Evolutionary conservation across 78 protist genomes (phyloP).

Genomic region (Chrysochromulina parva): DNA sequence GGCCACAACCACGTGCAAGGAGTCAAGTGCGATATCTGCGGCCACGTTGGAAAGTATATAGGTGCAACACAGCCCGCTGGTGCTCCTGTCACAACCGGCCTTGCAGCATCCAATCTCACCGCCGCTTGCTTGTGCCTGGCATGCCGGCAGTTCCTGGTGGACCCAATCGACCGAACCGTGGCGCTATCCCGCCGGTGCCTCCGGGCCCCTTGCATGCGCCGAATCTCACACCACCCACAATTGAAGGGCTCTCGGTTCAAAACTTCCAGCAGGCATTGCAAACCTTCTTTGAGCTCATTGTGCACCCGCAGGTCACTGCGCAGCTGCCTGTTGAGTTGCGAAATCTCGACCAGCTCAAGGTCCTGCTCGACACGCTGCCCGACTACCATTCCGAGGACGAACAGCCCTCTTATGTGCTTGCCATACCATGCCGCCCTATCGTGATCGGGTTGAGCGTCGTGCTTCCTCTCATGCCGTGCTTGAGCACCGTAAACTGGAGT

Average conservation of each 20-base stretch:
- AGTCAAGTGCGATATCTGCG: background rate
- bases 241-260: background rate
- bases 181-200: constrained; percentile 3
- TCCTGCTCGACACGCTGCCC: background rate
- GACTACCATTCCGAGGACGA: background rate
- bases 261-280: background rate
- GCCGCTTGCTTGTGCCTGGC: too few relatives aligned
- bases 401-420: constrained; percentile 1
- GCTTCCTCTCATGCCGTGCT: background rate
- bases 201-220: background rate
- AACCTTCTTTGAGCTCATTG: too few relatives aligned
- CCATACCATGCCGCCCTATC: background rate
- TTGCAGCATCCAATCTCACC: too few relatives aligned
- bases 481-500: too few relatives aligned
- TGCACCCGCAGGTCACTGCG: background rate
- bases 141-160: background rate
- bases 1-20: constrained; percentile 24
- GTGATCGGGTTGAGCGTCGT: background rate
- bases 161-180: background rate
- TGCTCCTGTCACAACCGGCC: too few relatives aligned
- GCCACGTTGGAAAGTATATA: constrained; percentile 15
- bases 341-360: constrained; percentile 2
- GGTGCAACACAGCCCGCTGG: background rate
- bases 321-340: background rate
- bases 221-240: background rate